phyloP scores from a whole-genome alignment of 768 basidiomycete species.

The Pleurotus tuber-regium region DNA sequence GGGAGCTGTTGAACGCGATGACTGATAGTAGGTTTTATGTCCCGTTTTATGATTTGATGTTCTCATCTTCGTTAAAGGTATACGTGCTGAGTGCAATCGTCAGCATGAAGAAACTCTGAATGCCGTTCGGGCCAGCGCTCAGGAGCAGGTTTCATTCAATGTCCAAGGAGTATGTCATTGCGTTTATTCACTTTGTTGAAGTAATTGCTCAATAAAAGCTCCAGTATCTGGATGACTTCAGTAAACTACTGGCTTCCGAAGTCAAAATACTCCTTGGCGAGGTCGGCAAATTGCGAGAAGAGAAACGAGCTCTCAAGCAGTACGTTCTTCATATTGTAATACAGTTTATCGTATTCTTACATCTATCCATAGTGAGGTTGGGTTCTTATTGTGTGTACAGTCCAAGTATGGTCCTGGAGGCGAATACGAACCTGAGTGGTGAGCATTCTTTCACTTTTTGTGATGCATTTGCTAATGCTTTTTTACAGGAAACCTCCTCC shows the following conservation, averaged over 20 bases:
- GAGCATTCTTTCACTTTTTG: conserved; percentile 13
- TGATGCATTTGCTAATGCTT: conserved; percentile 6
- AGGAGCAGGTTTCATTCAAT: conserved; percentile 79
- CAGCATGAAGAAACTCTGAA: conserved; percentile 69
- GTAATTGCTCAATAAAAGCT: conserved; percentile 9
- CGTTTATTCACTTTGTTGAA: neutral
- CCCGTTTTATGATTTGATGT: conserved; percentile 5
- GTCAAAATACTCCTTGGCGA: conserved; percentile 81
- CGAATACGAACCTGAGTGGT: conserved; percentile 85
- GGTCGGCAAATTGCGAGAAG: conserved; percentile 80
- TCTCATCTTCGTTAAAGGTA: conserved; percentile 40
- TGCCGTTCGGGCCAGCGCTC: conserved; percentile 67
- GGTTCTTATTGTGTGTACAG: conserved; percentile 64
- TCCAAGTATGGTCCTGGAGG: conserved; percentile 83
- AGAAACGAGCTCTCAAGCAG: conserved; percentile 76
- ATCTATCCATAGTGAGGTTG: conserved; percentile 62
- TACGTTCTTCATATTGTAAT: conserved; percentile 35
- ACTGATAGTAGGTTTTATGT: conserved; percentile 49
- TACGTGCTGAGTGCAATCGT: conserved; percentile 61
- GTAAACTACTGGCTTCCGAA: conserved; percentile 78
- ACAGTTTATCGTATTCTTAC: neutral
- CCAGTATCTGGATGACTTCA: conserved; percentile 90
- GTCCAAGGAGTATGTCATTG: conserved; percentile 65
- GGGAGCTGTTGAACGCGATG: conserved; percentile 50
- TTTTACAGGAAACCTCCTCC: conserved; percentile 44